Conservation (phyloP, 2,329 filamentous ascomycete species). For the Periconia sp. region DNA sequence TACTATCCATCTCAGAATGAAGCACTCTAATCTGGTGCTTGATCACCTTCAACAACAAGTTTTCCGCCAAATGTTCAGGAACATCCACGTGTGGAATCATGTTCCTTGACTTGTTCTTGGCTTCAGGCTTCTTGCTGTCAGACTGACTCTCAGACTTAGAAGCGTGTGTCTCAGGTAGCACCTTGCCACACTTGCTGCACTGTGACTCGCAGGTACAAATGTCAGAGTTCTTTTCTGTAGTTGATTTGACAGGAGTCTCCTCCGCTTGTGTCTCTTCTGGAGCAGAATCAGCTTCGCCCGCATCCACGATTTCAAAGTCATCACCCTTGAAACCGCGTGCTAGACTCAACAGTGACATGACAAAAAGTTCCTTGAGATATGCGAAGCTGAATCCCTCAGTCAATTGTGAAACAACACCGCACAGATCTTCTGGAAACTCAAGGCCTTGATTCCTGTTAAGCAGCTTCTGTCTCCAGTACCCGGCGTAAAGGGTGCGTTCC, state of each 20-base stretch:
- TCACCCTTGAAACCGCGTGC: constrained; percentile 35
- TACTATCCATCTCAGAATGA: constrained; percentile 44
- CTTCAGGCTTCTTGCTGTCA: constrained; percentile 17
- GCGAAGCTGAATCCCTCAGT: constrained; percentile 51
- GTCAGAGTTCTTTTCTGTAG: neutral
- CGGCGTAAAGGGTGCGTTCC: constrained; percentile 46
- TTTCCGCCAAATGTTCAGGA: constrained; percentile 28
- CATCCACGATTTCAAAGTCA: constrained; percentile 30
- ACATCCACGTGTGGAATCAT: constrained; percentile 31
- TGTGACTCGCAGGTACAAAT: constrained; percentile 23
- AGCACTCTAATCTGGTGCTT: constrained; percentile 45
- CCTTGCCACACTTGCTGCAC: constrained; percentile 28
- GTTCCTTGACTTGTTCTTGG: constrained; percentile 25
- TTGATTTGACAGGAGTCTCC: neutral
- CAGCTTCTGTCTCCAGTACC: constrained; percentile 50
- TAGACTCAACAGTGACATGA: constrained; percentile 45
- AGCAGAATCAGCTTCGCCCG: constrained; percentile 28
- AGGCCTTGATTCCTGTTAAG: constrained; percentile 34
- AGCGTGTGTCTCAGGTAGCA: no score
- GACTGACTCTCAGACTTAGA: neutral
- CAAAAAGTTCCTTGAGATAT: constrained; percentile 51
- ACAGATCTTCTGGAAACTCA: constrained; percentile 46
- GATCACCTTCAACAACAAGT: constrained; percentile 37
- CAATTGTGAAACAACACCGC: constrained; percentile 37
- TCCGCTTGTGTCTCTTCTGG: constrained; percentile 7